A percentile compares a stretch with the other conserved stretches of the same genome.
These are phyloP conservation scores for Boletus smithii DNA, from an alignment of 1,284 basidiomycete genomes.

Conservation along the genomic window DNA sequence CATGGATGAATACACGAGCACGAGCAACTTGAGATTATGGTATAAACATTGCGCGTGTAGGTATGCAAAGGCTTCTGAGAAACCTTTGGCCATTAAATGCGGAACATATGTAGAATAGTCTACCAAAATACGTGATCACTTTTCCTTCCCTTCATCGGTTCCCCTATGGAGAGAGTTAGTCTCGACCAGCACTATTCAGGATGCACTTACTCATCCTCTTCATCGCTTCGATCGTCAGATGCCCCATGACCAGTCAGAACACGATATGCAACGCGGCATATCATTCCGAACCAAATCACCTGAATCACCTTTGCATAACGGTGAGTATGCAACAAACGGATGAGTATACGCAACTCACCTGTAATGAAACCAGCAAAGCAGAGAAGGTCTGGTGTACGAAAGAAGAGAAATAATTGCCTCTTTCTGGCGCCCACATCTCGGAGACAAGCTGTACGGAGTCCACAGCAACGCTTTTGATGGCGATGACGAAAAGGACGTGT, in stretches of 20 bases:
- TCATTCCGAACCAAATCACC: conserved; percentile 84
- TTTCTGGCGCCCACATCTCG: conserved; percentile 56
- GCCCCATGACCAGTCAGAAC: conserved; percentile 79
- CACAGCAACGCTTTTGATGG: conserved; percentile 59
- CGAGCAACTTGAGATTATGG: conserved; percentile 21
- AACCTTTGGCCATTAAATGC: conserved; percentile 25
- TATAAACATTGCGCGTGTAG: conserved; percentile 27
- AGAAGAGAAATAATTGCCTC: conserved; percentile 55
- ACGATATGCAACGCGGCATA: conserved; percentile 75
- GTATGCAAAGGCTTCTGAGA: conserved; percentile 22
- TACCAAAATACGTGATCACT: conserved; percentile 27
- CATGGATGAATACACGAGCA: too few species aligned
- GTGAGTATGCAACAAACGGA: conserved; percentile 13
- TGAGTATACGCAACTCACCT: conserved; percentile 43
- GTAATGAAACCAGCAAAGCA: conserved; percentile 56
- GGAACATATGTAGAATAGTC: conserved; percentile 23
- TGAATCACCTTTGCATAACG: conserved; percentile 56
- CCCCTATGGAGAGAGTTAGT: conserved; percentile 15
- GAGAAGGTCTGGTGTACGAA: conserved; percentile 50
- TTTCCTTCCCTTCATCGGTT: conserved; percentile 23
- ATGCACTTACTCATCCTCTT: conserved; percentile 56
- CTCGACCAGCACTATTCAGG: neutral
- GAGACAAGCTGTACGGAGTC: conserved; percentile 50
- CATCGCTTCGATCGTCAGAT: conserved; percentile 83
- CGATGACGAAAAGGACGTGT: conserved; percentile 72